Conservation (phyloP, 176 grass and related monocot genomes). For the Eleusine coracana region DNA sequence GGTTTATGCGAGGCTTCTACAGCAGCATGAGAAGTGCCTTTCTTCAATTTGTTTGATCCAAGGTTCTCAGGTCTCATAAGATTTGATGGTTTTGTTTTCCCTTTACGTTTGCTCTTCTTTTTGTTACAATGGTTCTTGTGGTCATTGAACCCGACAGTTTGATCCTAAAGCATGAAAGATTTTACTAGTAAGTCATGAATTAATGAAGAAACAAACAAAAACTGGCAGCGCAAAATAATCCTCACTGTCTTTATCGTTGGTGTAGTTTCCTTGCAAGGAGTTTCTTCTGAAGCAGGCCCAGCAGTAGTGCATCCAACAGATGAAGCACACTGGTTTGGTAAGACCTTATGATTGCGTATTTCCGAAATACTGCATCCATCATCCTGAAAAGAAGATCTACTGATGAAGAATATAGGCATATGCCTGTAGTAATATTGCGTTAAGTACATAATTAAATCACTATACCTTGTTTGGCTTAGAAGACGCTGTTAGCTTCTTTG, state of each 20-base stretch:
- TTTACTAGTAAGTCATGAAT: constrained; percentile 29
- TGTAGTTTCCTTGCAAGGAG: constrained; percentile 45
- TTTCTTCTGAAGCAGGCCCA: constrained; percentile 34
- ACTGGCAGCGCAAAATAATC: constrained; percentile 26
- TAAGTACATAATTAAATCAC: constrained; percentile 21
- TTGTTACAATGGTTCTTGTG: constrained; percentile 60
- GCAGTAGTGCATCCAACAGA: constrained; percentile 31
- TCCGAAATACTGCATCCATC: constrained; percentile 51
- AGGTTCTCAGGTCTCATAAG: constrained; percentile 45
- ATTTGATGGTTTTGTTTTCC: constrained; percentile 63
- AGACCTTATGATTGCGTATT: constrained; percentile 44
- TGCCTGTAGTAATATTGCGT: constrained; percentile 28
- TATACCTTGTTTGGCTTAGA: constrained; percentile 67
- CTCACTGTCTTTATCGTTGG: constrained; percentile 38
- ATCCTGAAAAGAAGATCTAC: constrained; percentile 49
- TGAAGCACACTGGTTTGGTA: constrained; percentile 37
- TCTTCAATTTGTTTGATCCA: constrained; percentile 53
- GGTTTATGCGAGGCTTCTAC: constrained; percentile 33
- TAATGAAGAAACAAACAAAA: constrained; percentile 33
- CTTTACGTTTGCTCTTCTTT: constrained; percentile 85
- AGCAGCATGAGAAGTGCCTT: constrained; percentile 36
- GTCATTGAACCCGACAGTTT: constrained; percentile 42
- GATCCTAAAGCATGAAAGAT: constrained; percentile 56
- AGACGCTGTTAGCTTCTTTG: constrained; percentile 54
- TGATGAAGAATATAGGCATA: constrained; percentile 38